Conservation (phyloP, 768 basidiomycete species). For the Zangia roseola region DNA sequence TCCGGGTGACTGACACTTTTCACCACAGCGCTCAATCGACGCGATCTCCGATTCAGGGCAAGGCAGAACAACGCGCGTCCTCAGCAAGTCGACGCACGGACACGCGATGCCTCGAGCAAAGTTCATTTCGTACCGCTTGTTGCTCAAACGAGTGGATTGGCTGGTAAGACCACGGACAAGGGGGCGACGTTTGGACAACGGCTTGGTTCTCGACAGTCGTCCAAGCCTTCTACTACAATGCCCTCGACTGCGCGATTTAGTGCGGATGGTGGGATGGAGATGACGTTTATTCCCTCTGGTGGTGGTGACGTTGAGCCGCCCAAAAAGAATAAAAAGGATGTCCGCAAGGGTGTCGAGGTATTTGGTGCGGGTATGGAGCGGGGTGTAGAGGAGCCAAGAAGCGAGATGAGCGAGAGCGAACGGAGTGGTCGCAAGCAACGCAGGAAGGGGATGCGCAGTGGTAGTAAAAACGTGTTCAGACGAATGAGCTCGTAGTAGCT, state of each 20-base stretch:
- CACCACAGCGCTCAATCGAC: conserved; percentile 47
- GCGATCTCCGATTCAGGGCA: conserved; percentile 55
- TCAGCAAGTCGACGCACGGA: conserved; percentile 44
- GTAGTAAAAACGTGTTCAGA: conserved; percentile 84
- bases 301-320: conserved; percentile 18
- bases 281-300: conserved; percentile 73
- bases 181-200: conserved; percentile 72
- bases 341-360: conserved; percentile 63
- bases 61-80: conserved; percentile 48
- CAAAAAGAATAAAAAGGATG: conserved; percentile 35
- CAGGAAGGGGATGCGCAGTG: conserved; percentile 79
- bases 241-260: conserved; percentile 23
- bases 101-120: conserved; percentile 42
- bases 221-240: conserved; percentile 10
- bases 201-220: conserved; percentile 35
- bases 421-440: conserved; percentile 77
- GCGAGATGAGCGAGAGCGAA: conserved; percentile 60
- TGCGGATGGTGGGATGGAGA: conserved; percentile 73
- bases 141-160: conserved; percentile 35
- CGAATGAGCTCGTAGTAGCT: conserved; percentile 21
- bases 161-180: conserved; percentile 39
- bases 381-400: conserved; percentile 52
- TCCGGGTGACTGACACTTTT: conserved; percentile 12
- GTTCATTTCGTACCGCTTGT: conserved; percentile 69
- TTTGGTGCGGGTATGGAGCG: conserved; percentile 92